Base-by-base conservation (phyloP, 2,329 filamentous ascomycete genomes). In the Geosmithia flava region DNA sequence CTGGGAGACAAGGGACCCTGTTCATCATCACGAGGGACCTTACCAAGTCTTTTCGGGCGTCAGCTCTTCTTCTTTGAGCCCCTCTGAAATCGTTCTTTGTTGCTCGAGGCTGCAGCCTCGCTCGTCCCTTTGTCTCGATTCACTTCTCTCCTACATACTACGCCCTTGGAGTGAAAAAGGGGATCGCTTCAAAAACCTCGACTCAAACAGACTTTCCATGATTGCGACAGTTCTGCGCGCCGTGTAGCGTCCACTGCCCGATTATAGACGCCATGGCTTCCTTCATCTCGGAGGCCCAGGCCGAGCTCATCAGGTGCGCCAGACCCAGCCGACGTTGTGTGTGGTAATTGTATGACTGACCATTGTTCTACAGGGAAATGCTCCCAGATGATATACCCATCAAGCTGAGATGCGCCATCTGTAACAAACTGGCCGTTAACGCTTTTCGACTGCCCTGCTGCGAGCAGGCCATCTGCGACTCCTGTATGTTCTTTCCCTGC, bases 371-470 rank as follows among this genome's bases (percentile, higher is more conserved):
- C 60, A 94, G 88, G 63, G 83, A 85, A 46, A 74, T 95, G 51
- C 71, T 80, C 19, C 79, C 85, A 54, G 87, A 91, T 58, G 87
- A 93, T 53, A 89, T 96, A 50, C 93, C 93, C n/a, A 88, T 90
- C 59, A 96, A 95, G 73, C 77, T 98, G 53, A 85, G 90, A 67
- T 98, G 93, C 72, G 88, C 88, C 47, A 87, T 88, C 56, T 98
- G 93, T 68, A 93, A 85, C 69, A 89, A 87, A 64, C 75, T 97
- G 50, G 90, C 89, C 29, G 72, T 95, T 54, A 94, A 96, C 62
- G 87, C 91, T 8, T 95, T 88, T 63, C 86, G 90, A 53, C 74
- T 96, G 27, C 87, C 90, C 1, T 98, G 93, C 68, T 98, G 93
- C 65, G 93, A 96, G 60, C 91, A 95, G 62, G 83, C 86, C 41